Base-by-base conservation (phyloP, 1,284 basidiomycete species). In the Trametes sp. region DNA sequence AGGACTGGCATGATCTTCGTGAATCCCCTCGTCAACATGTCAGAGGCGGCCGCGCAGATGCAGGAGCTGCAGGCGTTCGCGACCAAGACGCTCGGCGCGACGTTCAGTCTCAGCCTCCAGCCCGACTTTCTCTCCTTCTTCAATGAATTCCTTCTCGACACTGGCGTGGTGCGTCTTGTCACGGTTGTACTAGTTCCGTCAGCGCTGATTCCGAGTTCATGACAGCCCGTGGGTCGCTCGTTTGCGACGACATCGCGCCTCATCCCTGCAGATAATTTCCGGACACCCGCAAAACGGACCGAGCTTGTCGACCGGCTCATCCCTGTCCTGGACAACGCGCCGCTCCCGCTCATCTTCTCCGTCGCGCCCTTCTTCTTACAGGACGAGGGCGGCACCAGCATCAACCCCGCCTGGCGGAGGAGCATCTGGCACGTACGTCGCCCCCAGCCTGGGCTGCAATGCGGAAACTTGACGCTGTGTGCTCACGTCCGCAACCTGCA, bases 381-480 rank as follows among this genome's bases (percentile, higher is more conserved):
- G 23, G 48, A 60, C 75, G 57, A 84, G 83, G 11, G 38, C 59
- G 28, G 19, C n/a, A 50, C 46, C 4, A 57, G 56, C n/a, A 24
- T 82, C 11, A 83, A 81, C 0, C 78, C 80, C 2, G 78, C 77
- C 4, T 84, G 81, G 82, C 72, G 80, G 42, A 71, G 76, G 9
- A 75, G 79, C 28, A 61, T 81, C 2, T 86, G 82, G 74, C 82
- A 85, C 68, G 78, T 84, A 57, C 75, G 81, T 52, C 28, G 7
- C 13, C 31, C 13, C 31, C 31, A 6, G 31, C 31, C 6, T 33
- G 31, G 7, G 13, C 13, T 6, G 6, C 31, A 6, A 33, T 33
- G 7, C 31, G 13, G 31, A 33, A 6, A 33, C 13, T 7, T 29
- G 2, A 19, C 41, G 31, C 7, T 21, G 38, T 33, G n/a, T n/a